Conservation (phyloP, 306 rosid genomes). For the Gillenia trifoliata region DNA sequence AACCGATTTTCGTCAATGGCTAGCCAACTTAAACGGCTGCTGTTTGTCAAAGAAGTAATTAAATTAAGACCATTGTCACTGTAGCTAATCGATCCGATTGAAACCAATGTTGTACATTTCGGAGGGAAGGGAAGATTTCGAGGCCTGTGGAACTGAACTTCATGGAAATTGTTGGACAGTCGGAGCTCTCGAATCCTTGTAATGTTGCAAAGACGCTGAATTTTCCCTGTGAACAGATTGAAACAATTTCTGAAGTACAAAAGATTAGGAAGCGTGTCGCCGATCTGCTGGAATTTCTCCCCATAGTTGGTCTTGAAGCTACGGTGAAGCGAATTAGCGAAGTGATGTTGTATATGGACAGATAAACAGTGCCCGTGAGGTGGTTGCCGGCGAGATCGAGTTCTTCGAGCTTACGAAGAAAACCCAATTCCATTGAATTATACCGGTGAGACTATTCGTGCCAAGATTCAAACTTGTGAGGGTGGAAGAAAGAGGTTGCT, state of each 20-base stretch:
- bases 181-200: slow-evolving; percentile 45
- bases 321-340: slow-evolving; percentile 46
- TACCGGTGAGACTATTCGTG: slow-evolving; percentile 50
- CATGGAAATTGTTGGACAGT: slow-evolving; percentile 41
- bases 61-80: slow-evolving; percentile 44
- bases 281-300: slow-evolving; percentile 68
- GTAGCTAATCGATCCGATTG: slow-evolving; percentile 45
- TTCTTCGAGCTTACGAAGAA: slow-evolving; percentile 39
- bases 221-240: slow-evolving; percentile 53
- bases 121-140: slow-evolving; percentile 54
- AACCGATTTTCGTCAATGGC: slow-evolving; percentile 48
- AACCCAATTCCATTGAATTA: slow-evolving; percentile 45
- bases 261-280: slow-evolving; percentile 48
- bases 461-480: slow-evolving; percentile 46
- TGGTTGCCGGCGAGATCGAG: slow-evolving; percentile 51
- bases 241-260: slow-evolving; percentile 46
- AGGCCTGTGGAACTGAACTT: slow-evolving; percentile 65
- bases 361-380: slow-evolving; percentile 52
- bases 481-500: slow-evolving; percentile 53
- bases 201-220: slow-evolving; percentile 65
- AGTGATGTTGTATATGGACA: slow-evolving; percentile 48
- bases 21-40: slow-evolving; percentile 44
- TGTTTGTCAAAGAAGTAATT: slow-evolving; percentile 50
- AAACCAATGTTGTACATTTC: slow-evolving; percentile 52
- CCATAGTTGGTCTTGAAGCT: slow-evolving; percentile 56